phyloP scores from a whole-genome alignment of 345 rosid genomes.

The Cardiospermum halicacabum region DNA sequence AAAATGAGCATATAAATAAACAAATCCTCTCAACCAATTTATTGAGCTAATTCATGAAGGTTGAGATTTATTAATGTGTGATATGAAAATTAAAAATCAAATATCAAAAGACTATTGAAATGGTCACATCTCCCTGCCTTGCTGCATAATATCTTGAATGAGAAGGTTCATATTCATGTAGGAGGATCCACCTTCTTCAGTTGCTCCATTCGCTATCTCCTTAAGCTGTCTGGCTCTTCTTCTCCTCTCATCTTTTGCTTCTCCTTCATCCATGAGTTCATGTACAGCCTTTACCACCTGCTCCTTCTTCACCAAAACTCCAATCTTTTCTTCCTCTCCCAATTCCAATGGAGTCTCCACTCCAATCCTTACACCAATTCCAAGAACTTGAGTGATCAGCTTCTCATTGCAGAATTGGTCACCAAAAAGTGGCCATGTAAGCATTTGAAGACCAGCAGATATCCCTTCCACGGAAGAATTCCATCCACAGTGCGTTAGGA shows the following conservation, averaged over 20 bases:
- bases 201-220: constrained; percentile 15
- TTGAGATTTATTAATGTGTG: too few species aligned
- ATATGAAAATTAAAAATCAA: too few species aligned
- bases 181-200: constrained; percentile 28
- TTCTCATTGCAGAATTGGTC: constrained; percentile 49
- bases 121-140: neutral
- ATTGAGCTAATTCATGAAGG: too few species aligned
- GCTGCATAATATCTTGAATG: neutral
- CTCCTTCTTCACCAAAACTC: constrained; percentile 9
- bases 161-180: constrained; percentile 5
- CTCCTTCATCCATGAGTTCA: neutral
- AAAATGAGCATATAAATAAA: too few species aligned
- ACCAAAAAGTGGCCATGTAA: constrained; percentile 45
- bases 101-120: too few species aligned
- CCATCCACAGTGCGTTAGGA: constrained; percentile 52
- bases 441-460: constrained; percentile 32
- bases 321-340: constrained; percentile 27
- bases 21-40: too few species aligned
- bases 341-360: constrained; percentile 26
- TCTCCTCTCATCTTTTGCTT: constrained; percentile 17
- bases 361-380: constrained; percentile 23
- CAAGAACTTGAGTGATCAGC: constrained; percentile 23
- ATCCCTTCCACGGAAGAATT: constrained; percentile 47
- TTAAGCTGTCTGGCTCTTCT: constrained; percentile 13
- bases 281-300: constrained; percentile 1